phyloP scores from a whole-genome alignment of 208 protist species.

The Leishmania amazonensis region DNA sequence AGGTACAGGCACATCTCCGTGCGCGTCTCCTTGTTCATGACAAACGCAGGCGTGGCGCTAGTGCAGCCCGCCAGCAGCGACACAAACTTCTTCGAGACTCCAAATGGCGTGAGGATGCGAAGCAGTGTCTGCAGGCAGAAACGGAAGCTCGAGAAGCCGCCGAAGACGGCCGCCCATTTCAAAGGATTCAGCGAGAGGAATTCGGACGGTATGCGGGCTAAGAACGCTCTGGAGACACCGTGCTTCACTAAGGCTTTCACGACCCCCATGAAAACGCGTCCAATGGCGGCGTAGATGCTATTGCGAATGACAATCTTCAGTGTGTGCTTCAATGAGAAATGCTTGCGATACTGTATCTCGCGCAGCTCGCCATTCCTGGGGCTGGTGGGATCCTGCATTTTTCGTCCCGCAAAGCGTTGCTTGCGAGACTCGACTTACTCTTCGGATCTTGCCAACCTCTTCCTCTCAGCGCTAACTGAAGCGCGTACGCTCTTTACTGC shows the following conservation, averaged over 20 bases:
- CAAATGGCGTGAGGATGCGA: constrained; percentile 23
- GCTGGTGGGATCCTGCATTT: background rate
- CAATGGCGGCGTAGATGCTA: constrained; percentile 57
- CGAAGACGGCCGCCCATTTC: constrained; percentile 77
- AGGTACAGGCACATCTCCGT: constrained; percentile 84
- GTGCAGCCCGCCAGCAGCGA: constrained; percentile 60
- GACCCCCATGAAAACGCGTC: constrained; percentile 65
- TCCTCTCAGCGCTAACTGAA: background rate
- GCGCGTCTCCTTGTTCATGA: constrained; percentile 76
- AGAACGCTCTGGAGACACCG: constrained; percentile 41
- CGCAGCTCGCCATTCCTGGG: constrained; percentile 4
- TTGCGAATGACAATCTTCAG: constrained; percentile 69
- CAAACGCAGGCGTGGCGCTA: constrained; percentile 65
- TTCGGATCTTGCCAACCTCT: background rate
- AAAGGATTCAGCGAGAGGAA: constrained; percentile 79
- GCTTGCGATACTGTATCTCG: constrained; percentile 37
- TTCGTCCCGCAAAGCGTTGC: background rate
- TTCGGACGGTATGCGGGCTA: constrained; percentile 43
- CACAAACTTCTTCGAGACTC: constrained; percentile 46
- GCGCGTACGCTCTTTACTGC: background rate
- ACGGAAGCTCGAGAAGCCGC: constrained; percentile 73
- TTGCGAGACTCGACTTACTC: background rate
- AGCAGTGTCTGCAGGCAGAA: constrained; percentile 55
- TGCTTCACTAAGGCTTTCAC: constrained; percentile 63
- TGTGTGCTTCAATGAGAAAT: constrained; percentile 44